Evolutionary conservation across 257 asterid genomes (phyloP).

Genomic region (Osmanthus fragrans): DNA sequence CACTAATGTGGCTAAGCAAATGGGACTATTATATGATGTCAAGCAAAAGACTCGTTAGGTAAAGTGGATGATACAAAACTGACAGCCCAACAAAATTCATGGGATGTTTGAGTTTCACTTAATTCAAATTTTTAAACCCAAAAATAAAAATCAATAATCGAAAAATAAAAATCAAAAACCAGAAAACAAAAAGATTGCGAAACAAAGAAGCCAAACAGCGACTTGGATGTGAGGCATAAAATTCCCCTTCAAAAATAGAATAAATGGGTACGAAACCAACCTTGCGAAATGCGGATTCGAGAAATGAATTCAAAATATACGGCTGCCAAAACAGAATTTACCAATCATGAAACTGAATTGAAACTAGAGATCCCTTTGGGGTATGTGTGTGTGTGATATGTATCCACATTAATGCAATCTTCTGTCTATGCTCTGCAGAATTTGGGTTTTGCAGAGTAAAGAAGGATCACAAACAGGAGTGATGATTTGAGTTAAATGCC

Average conservation of each 20-base stretch:
- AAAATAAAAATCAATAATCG: neutral
- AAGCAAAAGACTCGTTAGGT: constrained; percentile 34
- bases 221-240: neutral
- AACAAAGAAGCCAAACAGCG: constrained; percentile 16
- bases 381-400: neutral
- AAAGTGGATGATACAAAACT: constrained; percentile 37
- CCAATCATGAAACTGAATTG: constrained; percentile 19
- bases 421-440: constrained; percentile 15
- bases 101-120: constrained; percentile 6
- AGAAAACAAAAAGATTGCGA: constrained; percentile 21
- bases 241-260: neutral
- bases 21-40: constrained; percentile 14
- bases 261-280: neutral
- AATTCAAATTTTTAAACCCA: neutral
- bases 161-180: too few relatives aligned
- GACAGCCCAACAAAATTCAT: constrained; percentile 41
- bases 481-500: neutral
- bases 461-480: constrained; percentile 32
- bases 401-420: constrained; percentile 6
- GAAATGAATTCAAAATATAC: constrained; percentile 18
- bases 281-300: constrained; percentile 10
- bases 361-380: constrained; percentile 30
- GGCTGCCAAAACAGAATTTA: constrained; percentile 26
- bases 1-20: constrained; percentile 23
- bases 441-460: constrained; percentile 20